Percentiles rank a stretch among this genome's conserved stretches.
Conservation (phyloP, 2,329 filamentous ascomycete species). For the Fusarium abutilonis region DNA sequence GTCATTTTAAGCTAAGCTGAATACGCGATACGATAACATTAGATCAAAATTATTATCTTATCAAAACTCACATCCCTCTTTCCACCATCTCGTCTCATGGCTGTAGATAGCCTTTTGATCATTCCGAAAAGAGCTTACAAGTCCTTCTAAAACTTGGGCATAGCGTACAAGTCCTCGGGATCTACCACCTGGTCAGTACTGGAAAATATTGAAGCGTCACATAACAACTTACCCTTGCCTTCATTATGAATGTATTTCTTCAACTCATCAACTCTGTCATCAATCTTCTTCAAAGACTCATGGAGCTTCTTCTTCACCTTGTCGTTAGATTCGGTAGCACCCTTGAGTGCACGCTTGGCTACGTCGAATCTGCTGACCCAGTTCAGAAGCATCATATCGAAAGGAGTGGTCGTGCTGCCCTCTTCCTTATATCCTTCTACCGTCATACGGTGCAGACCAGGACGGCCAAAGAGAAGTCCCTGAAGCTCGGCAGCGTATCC, state of each 20-base stretch:
- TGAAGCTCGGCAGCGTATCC: slow-evolving; percentile 70
- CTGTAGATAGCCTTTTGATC: background rate
- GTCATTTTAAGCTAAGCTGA: background rate
- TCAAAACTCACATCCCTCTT: background rate
- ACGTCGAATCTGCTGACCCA: slow-evolving; percentile 68
- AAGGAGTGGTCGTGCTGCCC: slow-evolving; percentile 73
- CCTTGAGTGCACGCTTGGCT: slow-evolving; percentile 62
- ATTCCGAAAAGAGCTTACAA: background rate
- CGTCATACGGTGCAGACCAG: slow-evolving; percentile 60
- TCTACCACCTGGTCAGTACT: slow-evolving; percentile 24
- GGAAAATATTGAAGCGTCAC: accelerated
- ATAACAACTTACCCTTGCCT: slow-evolving; percentile 57
- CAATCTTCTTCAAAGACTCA: slow-evolving; percentile 58
- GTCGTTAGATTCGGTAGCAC: slow-evolving; percentile 59
- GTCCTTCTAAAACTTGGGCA: slow-evolving; percentile 29
- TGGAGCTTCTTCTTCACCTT: slow-evolving; percentile 58
- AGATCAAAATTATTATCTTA: too few species aligned
- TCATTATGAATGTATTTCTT: slow-evolving; percentile 62
- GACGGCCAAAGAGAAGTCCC: slow-evolving; percentile 68
- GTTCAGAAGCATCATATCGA: slow-evolving; percentile 76
- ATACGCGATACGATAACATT: background rate
- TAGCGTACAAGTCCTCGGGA: slow-evolving; percentile 37
- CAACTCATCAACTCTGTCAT: slow-evolving; percentile 58
- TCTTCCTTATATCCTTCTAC: slow-evolving; percentile 72
- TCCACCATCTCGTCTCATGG: background rate